These are phyloP conservation scores for Xylariaceae sp. DNA, from an alignment of 2,329 filamentous ascomycete genomes.

Conservation along the genomic window DNA sequence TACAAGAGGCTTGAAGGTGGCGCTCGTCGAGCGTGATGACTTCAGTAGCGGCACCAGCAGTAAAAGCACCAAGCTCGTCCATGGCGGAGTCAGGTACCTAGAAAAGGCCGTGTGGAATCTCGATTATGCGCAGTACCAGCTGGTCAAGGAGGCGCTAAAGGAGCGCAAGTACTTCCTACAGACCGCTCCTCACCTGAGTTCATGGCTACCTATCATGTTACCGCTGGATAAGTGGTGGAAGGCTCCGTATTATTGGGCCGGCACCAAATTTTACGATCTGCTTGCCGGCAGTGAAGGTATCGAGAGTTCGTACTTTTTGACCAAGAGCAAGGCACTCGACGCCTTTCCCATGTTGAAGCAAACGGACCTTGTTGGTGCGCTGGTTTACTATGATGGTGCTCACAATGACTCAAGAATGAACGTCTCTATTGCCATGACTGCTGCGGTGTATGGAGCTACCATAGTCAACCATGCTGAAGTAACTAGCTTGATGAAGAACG, in stretches of 20 bases:
- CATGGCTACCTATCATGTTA: conserved; percentile 76
- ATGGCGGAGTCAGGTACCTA: conserved; percentile 73
- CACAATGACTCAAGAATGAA: conserved; percentile 96
- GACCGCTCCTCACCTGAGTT: conserved; percentile 73
- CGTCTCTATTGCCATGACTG: conserved; percentile 84
- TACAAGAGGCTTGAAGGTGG: conserved; percentile 71
- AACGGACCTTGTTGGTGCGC: conserved; percentile 74
- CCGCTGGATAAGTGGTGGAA: conserved; percentile 78
- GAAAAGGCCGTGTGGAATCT: conserved; percentile 78
- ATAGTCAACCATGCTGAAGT: conserved; percentile 85
- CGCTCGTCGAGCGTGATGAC: conserved; percentile 72
- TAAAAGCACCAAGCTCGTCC: conserved; percentile 78
- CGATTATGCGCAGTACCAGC: conserved; percentile 72
- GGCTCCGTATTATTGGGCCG: conserved; percentile 75
- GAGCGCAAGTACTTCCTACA: conserved; percentile 77
- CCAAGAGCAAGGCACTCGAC: conserved; percentile 81
- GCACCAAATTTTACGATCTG: conserved; percentile 82
- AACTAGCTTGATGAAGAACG: conserved; percentile 74
- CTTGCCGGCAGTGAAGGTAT: conserved; percentile 85
- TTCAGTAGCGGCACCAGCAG: conserved; percentile 74
- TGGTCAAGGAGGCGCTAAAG: conserved; percentile 72
- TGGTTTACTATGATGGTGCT: conserved; percentile 90
- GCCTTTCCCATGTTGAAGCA: conserved; percentile 88
- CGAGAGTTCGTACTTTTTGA: conserved; percentile 86
- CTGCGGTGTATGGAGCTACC: conserved; percentile 82